Evolutionary conservation across 2,329 filamentous ascomycete genomes (phyloP).

Genomic region (Fusarium oligoseptatum): DNA sequence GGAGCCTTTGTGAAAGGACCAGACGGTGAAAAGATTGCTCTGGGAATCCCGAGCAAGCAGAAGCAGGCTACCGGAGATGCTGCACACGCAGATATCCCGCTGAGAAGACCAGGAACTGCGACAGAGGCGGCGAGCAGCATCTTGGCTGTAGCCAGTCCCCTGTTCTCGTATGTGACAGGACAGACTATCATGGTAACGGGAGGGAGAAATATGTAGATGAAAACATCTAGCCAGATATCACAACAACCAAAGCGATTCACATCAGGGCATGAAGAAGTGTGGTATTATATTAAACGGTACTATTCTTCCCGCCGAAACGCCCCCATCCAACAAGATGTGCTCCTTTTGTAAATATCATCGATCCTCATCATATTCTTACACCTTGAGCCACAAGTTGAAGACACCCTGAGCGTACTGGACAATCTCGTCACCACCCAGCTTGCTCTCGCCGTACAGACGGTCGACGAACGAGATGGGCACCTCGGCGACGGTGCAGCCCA

Average conservation of each 20-base stretch:
- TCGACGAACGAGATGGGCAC: constrained; percentile 98
- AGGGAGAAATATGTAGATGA: constrained; percentile 70
- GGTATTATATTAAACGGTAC: constrained; percentile 51
- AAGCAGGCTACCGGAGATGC: constrained; percentile 56
- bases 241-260: not conserved
- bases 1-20: constrained; percentile 84
- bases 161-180: constrained; percentile 87
- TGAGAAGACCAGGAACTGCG: constrained; percentile 81
- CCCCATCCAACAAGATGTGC: constrained; percentile 44
- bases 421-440: constrained; percentile 95
- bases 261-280: constrained; percentile 42
- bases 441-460: constrained; percentile 93
- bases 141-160: constrained; percentile 82
- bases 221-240: not conserved
- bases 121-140: constrained; percentile 85
- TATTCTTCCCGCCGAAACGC: constrained; percentile 49
- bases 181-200: constrained; percentile 91
- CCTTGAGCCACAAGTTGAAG: constrained; percentile 81
- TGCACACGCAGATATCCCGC: constrained; percentile 78
- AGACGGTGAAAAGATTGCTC: constrained; percentile 79
- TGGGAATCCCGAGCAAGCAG: constrained; percentile 79
- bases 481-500: constrained; percentile 94
- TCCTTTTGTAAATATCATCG: constrained; percentile 40
- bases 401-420: constrained; percentile 95
- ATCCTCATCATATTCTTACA: constrained; percentile 58